Evolutionary conservation across 73 alveolate genomes (phyloP).

Genomic region (Blepharisma japonicum): DNA sequence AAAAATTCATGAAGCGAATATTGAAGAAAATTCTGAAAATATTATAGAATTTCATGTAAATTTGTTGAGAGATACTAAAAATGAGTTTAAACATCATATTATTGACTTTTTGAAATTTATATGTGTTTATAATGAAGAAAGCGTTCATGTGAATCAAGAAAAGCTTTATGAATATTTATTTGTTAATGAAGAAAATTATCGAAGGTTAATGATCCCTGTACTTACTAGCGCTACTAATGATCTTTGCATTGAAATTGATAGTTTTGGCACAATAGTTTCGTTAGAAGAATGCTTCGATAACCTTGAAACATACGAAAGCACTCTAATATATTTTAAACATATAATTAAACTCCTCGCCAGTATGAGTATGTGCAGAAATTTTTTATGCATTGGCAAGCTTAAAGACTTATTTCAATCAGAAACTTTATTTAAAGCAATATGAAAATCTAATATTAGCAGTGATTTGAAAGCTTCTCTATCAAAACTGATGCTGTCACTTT

Average conservation of each 20-base stretch:
- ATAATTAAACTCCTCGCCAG: neutral
- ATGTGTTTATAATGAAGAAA: conserved; percentile 14
- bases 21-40: neutral
- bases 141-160: conserved; percentile 20
- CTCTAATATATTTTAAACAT: neutral
- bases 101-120: conserved; percentile 11
- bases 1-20: neutral
- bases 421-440: neutral
- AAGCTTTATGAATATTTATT: neutral
- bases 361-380: neutral
- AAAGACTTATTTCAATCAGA: conserved; percentile 19
- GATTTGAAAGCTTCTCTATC: conserved; percentile 19
- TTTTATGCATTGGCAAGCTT: neutral
- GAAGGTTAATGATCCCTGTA: neutral
- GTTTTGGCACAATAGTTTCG: neutral
- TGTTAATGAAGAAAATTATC: conserved; percentile 2
- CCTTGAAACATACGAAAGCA: neutral
- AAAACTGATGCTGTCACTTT: neutral
- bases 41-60: neutral
- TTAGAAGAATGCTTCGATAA: neutral
- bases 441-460: neutral
- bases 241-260: neutral
- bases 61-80: neutral
- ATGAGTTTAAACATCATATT: conserved; percentile 13
- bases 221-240: neutral